These are phyloP conservation scores for Apiotrichum porosum DNA, from an alignment of 1,284 basidiomycete genomes.

Conservation along the genomic window DNA sequence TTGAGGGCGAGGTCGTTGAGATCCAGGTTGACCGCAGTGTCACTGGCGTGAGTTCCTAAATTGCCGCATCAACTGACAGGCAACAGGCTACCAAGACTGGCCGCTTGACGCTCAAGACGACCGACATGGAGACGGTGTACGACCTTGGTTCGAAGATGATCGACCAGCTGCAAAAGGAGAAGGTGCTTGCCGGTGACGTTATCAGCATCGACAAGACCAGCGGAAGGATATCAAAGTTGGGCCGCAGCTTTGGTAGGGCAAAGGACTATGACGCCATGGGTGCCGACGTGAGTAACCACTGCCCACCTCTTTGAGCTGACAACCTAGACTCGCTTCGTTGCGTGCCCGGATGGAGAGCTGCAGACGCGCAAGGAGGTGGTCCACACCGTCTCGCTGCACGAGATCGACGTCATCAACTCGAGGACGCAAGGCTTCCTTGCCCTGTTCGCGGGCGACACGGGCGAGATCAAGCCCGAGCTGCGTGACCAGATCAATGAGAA, in stretches of 20 bases:
- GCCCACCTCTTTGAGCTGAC: background rate
- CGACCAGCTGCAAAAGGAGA: constrained; percentile 92
- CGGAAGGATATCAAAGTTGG: constrained; percentile 94
- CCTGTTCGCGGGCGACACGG: constrained; percentile 79
- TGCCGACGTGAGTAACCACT: constrained; percentile 68
- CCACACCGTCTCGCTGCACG: constrained; percentile 94
- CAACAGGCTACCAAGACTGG: constrained; percentile 91
- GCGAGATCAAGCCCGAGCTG: constrained; percentile 96
- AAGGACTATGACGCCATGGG: constrained; percentile 99
- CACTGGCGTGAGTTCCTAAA: constrained; percentile 68
- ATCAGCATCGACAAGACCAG: constrained; percentile 96
- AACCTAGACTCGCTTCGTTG: constrained; percentile 86
- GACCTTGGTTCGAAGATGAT: constrained; percentile 99
- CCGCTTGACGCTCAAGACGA: constrained; percentile 95
- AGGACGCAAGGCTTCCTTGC: constrained; percentile 80
- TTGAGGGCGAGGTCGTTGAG: constrained; percentile 97
- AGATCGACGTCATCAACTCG: constrained; percentile 99
- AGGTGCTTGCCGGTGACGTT: constrained; percentile 92
- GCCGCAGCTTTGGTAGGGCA: constrained; percentile 89
- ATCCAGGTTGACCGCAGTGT: constrained; percentile 96
- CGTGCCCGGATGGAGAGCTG: constrained; percentile 95
- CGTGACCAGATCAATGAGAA: constrained; percentile 95
- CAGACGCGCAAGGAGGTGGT: constrained; percentile 96
- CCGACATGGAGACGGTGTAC: constrained; percentile 99
- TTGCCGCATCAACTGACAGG: background rate